phyloP scores from a whole-genome alignment of 306 rosid species.

The Alnus rubra region DNA sequence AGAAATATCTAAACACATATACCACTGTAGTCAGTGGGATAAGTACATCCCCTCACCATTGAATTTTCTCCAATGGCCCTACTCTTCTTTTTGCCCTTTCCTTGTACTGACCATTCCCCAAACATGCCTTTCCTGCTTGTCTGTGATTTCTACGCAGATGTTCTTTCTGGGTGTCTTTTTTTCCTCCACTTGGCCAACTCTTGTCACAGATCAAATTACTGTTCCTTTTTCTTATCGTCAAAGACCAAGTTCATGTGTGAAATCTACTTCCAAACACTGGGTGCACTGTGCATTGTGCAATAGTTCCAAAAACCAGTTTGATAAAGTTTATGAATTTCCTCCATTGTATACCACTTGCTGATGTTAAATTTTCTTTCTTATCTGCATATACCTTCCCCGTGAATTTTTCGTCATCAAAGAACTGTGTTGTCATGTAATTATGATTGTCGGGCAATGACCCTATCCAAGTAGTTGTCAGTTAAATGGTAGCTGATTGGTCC shows the following conservation, averaged over 20 bases:
- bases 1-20: not conserved
- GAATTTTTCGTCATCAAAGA: slow-evolving; percentile 28
- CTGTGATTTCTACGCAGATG: not conserved
- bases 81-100: not conserved
- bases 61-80: not conserved
- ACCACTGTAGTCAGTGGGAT: not conserved
- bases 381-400: slow-evolving; percentile 22
- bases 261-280: not conserved
- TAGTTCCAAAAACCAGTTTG: not conserved
- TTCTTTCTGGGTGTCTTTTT: slow-evolving; percentile 1
- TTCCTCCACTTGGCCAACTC: not conserved
- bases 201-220: not conserved
- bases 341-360: not conserved
- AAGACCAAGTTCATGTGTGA: not conserved
- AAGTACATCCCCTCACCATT: not conserved
- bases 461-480: slow-evolving; percentile 38
- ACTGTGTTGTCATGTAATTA: slow-evolving; percentile 39
- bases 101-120: not conserved
- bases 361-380: slow-evolving; percentile 2
- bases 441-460: slow-evolving; percentile 44
- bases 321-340: not conserved
- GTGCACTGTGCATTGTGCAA: not conserved
- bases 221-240: not conserved
- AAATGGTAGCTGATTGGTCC: slow-evolving; percentile 49
- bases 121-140: not conserved